Percentiles rank a stretch among this genome's conserved stretches.
phyloP scores from a whole-genome alignment of 1,284 basidiomycete species.

The Ganoderma resinaceum region DNA sequence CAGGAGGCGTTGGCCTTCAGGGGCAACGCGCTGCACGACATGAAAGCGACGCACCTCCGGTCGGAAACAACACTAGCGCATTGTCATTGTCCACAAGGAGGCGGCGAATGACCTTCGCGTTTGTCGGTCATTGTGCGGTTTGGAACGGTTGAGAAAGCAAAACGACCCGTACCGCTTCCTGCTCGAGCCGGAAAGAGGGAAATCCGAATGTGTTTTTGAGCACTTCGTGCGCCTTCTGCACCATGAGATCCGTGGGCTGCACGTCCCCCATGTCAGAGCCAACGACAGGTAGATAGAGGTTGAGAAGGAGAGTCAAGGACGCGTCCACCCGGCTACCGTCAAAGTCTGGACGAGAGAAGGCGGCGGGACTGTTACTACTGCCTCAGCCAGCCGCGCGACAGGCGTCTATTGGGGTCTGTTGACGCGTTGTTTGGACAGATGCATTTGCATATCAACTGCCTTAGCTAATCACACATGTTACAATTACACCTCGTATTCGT shows the following conservation, averaged over 20 bases:
- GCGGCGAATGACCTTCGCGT: constrained; percentile 43
- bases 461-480: constrained; percentile 8
- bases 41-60: constrained; percentile 40
- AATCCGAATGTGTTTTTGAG: constrained; percentile 45
- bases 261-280: neutral
- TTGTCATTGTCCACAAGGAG: constrained; percentile 49
- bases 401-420: constrained; percentile 13
- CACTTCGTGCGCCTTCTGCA: constrained; percentile 43
- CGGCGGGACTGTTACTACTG: no score
- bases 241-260: constrained; percentile 15
- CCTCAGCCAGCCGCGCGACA: neutral
- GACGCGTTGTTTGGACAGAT: constrained; percentile 27
- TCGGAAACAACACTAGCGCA: constrained; percentile 48
- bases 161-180: constrained; percentile 42
- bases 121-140: constrained; percentile 4
- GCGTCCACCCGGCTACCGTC: neutral
- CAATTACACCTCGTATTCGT: constrained; percentile 11
- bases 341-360: neutral
- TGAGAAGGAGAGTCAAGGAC: neutral
- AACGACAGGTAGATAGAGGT: neutral
- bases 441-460: constrained; percentile 1
- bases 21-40: neutral
- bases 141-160: neutral
- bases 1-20: neutral
- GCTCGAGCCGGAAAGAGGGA: constrained; percentile 44